Percentiles rank a stretch among this genome's conserved stretches.
Conservation (phyloP, 441 rosid genomes). For the Hypseocharis bilobata region DNA sequence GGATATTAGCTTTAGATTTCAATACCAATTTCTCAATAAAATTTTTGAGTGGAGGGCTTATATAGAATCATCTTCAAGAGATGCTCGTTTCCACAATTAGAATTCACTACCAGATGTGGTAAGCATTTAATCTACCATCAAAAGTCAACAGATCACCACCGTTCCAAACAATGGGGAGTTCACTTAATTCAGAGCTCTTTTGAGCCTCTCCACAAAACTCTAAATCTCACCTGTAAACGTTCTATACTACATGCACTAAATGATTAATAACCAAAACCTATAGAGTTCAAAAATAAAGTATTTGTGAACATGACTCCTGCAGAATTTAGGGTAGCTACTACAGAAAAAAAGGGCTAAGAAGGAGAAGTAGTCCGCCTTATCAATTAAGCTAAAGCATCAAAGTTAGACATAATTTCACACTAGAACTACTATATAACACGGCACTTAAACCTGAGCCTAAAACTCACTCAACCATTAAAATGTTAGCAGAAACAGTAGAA, state of each 20-base stretch:
- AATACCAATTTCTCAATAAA: neutral
- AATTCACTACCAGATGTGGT: neutral
- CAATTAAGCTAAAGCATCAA: too few species aligned
- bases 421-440: neutral
- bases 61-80: constrained; percentile 5
- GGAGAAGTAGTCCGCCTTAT: too few species aligned
- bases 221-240: neutral
- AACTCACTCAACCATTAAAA: neutral
- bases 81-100: constrained; percentile 20
- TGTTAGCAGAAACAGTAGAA: neutral
- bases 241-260: neutral
- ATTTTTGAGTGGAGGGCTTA: neutral
- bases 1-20: constrained; percentile 24
- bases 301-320: neutral
- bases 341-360: too few species aligned
- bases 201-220: neutral
- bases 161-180: neutral
- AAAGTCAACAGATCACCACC: neutral
- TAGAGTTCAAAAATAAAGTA: neutral
- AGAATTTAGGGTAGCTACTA: neutral
- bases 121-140: constrained; percentile 17
- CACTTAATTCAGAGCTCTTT: neutral
- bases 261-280: too few species aligned
- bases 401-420: neutral
- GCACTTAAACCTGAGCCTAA: neutral